Base-by-base conservation (phyloP, 108 stramenopile species). In the Stephanodiscus minutulus region DNA sequence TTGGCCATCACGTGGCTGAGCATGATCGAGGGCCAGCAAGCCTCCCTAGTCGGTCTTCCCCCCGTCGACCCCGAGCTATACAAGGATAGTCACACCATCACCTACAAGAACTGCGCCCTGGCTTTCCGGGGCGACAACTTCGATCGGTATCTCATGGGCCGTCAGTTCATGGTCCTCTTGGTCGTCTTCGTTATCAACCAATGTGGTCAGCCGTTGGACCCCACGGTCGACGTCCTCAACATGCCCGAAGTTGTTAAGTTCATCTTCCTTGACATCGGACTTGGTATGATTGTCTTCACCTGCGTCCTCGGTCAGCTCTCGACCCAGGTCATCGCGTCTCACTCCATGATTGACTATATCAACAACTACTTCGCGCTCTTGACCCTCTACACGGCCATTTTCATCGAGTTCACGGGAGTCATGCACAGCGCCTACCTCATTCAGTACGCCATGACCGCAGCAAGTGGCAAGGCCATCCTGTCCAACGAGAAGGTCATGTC, bases 151-250 rank as follows among this genome's bases (percentile, higher is more conserved):
- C 69, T 94, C 8, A 74, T 94, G 81, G 90, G 93, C 49, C 87
- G 93, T 87, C 93, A 94, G 76, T 91, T 94, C 83, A 88, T 94
- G 87, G 93, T 94, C 36, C 75, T 91, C 47, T 59, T 89, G 60
- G 76, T 88, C 27, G 87, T 88, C 61, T 93, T 93, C 64, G 67
- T 79, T 49, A 82, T 91, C 74, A 86, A 85, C 83, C 52, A 83
- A 37, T 87, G 75, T 65, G 86, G 90, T 25, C 82, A 81, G 43
- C 88, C 90, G 49, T 43, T 88, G 18, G 64, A 57, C 17, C 87
- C 68, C 43, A 63, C 31, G 15, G 81, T 85, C 44, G 87, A 85
- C 33, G 82, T 90, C 24, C 73, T 77, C n/a, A 85, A 81, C 1
- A 56, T 92, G 46, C 87, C 91, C 36, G 53, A 74, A 22, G 61